Conservation (phyloP, 148 eudicot genomes). For the Linanthus parryae region DNA sequence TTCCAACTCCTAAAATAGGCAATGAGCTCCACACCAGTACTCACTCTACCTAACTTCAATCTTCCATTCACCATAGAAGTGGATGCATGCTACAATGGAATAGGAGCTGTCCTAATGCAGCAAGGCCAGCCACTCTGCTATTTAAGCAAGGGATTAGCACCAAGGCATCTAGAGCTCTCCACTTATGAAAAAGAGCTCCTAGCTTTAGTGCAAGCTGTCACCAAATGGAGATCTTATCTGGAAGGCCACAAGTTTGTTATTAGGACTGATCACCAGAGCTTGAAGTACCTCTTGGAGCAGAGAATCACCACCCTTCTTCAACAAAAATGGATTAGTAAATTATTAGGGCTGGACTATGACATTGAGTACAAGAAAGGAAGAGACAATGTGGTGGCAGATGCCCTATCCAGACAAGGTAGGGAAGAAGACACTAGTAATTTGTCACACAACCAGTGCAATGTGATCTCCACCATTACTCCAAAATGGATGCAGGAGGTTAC, state of each 20-base stretch:
- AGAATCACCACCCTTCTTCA: neutral
- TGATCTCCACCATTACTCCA: no score
- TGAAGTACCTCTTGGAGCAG: neutral
- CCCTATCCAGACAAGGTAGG: neutral
- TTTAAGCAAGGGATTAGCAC: neutral
- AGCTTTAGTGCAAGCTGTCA: neutral
- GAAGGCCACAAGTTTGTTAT: neutral
- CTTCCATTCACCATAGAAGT: no score
- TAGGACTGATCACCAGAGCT: neutral
- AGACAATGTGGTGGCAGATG: neutral
- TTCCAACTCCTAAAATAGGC: no score
- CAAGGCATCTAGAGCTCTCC: neutral
- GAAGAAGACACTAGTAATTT: neutral
- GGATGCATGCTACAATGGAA: no score
- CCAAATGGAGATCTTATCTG: neutral
- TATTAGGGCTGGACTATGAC: neutral
- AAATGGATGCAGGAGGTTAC: no score
- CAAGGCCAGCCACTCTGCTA: no score
- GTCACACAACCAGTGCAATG: no score
- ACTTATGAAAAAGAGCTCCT: slow-evolving; percentile 1
- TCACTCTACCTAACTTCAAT: no score
- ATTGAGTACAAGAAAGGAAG: neutral
- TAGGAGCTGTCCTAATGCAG: no score
- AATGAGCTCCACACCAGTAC: no score
- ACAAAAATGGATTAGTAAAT: neutral